Conservation (phyloP, 495 filamentous ascomycete genomes). For the Aspergillus incahuasiensis region DNA sequence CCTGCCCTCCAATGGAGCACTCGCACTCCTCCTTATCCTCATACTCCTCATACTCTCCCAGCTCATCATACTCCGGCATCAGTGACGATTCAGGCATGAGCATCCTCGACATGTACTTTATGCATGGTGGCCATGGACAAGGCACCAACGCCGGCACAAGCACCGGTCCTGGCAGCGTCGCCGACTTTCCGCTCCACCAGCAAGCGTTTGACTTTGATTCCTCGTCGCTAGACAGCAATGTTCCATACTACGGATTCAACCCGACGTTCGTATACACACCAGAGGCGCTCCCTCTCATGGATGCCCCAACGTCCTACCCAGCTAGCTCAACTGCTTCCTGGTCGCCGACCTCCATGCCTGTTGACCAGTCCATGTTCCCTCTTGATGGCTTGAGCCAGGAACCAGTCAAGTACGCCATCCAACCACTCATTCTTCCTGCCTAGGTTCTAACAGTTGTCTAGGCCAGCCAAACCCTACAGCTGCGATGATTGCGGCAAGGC, state of each 20-base stretch:
- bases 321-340: conserved; percentile 7
- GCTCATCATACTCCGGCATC: conserved; percentile 18
- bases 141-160: not conserved
- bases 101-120: conserved; percentile 28
- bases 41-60: conserved; percentile 11
- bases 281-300: conserved; percentile 9
- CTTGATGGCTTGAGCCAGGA: conserved; percentile 14
- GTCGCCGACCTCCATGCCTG: conserved; percentile 11
- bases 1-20: conserved; percentile 24
- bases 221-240: conserved; percentile 11
- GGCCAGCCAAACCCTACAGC: conserved; percentile 38
- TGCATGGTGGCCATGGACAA: conserved; percentile 14
- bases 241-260: conserved; percentile 14
- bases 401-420: conserved; percentile 8
- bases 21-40: conserved; percentile 20
- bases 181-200: conserved; percentile 15
- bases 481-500: conserved; percentile 42
- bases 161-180: not conserved
- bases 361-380: conserved; percentile 9
- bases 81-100: conserved; percentile 24
- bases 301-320: conserved; percentile 10
- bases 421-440: not conserved
- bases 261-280: conserved; percentile 15
- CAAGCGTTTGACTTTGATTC: conserved; percentile 12
- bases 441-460: not conserved